These are phyloP conservation scores for Mortierella sp. DNA, from an alignment of 371 early-diverging fungal genomes.

Conservation along the genomic window DNA sequence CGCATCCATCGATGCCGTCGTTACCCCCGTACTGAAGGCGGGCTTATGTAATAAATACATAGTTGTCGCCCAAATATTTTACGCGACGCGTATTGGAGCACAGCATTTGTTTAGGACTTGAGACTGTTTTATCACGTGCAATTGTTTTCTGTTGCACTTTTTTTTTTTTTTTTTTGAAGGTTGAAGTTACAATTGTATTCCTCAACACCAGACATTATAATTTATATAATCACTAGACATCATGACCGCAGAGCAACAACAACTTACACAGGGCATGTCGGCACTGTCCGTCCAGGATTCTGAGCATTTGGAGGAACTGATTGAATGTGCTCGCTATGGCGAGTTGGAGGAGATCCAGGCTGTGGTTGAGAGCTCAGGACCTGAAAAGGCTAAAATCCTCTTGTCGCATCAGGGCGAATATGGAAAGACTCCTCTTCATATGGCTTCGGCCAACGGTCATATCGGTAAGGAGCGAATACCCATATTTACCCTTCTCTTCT, in stretches of 20 bases:
- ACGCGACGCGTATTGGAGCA: not conserved
- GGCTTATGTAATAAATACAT: too few species aligned
- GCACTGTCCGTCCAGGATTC: slow-evolving; percentile 43
- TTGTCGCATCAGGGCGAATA: slow-evolving; percentile 60
- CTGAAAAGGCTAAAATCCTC: slow-evolving; percentile 37
- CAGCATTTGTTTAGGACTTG: not conserved
- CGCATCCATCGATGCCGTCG: too few species aligned
- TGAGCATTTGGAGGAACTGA: slow-evolving; percentile 70
- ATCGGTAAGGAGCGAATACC: slow-evolving; percentile 59
- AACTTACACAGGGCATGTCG: slow-evolving; percentile 27
- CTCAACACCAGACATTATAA: not conserved
- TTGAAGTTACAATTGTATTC: not conserved
- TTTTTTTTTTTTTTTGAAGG: not conserved
- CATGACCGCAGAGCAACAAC: slow-evolving; percentile 34
- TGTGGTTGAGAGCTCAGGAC: slow-evolving; percentile 58
- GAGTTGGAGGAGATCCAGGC: slow-evolving; percentile 80
- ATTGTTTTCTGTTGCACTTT: not conserved
- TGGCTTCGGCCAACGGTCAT: slow-evolving; percentile 90
- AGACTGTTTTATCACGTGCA: not conserved
- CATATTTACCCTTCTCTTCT: not conserved
- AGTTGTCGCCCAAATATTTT: too few species aligned
- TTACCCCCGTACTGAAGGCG: too few species aligned
- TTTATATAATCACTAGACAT: not conserved
- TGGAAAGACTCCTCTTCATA: slow-evolving; percentile 85
- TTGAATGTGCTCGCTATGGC: slow-evolving; percentile 81